Evolutionary conservation across 768 basidiomycete species (phyloP).

Genomic region (Kondoa subrosea): DNA sequence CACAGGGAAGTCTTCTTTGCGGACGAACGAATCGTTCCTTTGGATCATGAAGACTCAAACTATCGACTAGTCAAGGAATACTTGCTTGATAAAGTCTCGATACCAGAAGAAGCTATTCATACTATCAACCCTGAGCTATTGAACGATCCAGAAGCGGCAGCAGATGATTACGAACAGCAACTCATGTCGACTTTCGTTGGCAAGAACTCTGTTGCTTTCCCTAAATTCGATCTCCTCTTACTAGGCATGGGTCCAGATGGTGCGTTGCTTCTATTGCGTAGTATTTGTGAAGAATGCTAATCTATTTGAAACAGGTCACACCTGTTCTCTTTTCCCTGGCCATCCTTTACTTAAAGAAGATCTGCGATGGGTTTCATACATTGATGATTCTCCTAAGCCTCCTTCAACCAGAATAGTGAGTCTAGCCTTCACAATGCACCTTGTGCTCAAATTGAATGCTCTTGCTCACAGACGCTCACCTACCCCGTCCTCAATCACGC

Average conservation of each 20-base stretch:
- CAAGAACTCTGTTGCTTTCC: conserved; percentile 86
- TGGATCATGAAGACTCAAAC: conserved; percentile 85
- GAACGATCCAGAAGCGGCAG: conserved; percentile 34
- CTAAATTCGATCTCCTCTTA: conserved; percentile 89
- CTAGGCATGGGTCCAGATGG: conserved; percentile 83
- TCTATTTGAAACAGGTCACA: conserved; percentile 49
- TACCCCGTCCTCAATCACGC: conserved; percentile 82
- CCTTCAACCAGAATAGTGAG: conserved; percentile 57
- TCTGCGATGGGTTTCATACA: conserved; percentile 84
- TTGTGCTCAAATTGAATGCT: background rate
- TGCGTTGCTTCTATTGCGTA: background rate
- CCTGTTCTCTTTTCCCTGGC: conserved; percentile 90
- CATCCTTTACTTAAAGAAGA: conserved; percentile 66
- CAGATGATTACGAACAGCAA: conserved; percentile 39
- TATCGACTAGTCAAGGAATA: conserved; percentile 54
- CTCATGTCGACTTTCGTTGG: conserved; percentile 83
- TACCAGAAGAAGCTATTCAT: conserved; percentile 62
- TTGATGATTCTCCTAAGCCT: conserved; percentile 87
- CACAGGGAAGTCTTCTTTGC: conserved; percentile 94
- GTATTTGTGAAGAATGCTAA: background rate
- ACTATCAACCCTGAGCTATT: conserved; percentile 45
- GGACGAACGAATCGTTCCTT: conserved; percentile 86
- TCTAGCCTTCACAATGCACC: background rate
- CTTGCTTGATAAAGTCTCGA: conserved; percentile 67
- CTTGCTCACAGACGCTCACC: conserved; percentile 48